Evolutionary conservation across 768 basidiomycete genomes (phyloP).

Genomic region (Amanita polypyramis): DNA sequence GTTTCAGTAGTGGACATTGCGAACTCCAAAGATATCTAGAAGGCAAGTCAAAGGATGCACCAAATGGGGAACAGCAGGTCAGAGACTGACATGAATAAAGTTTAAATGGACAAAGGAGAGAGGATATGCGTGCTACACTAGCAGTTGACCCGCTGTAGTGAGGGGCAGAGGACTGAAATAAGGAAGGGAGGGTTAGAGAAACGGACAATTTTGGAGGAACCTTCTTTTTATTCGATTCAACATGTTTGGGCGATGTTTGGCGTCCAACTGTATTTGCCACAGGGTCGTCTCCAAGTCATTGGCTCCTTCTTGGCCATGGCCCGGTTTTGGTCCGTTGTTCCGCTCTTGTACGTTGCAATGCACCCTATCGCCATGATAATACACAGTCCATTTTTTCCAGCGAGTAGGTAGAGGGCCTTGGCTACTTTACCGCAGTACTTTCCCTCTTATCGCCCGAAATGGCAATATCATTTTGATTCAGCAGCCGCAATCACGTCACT

Average conservation of each 20-base stretch:
- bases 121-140: conserved; percentile 48
- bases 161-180: conserved; percentile 32
- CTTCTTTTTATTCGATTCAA: conserved; percentile 36
- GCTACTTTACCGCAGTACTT: not conserved
- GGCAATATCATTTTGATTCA: conserved; percentile 19
- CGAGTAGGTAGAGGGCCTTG: not conserved
- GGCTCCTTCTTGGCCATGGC: not conserved
- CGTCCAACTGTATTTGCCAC: conserved; percentile 22
- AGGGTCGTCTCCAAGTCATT: conserved; percentile 18
- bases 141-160: conserved; percentile 34
- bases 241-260: conserved; percentile 35
- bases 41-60: conserved; percentile 9
- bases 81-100: conserved; percentile 34
- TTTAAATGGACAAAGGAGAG: conserved; percentile 49
- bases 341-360: not conserved
- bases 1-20: conserved; percentile 73
- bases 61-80: conserved; percentile 10
- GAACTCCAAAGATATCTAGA: conserved; percentile 46
- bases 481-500: conserved; percentile 26
- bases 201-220: conserved; percentile 23
- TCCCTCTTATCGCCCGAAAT: conserved; percentile 16
- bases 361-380: not conserved
- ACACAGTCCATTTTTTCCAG: not conserved
- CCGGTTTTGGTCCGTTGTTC: not conserved
- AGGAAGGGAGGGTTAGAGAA: conserved; percentile 47